These are phyloP conservation scores for Tolypocladium capitatum DNA, from an alignment of 2,329 filamentous ascomycete species.

Conservation along the genomic window DNA sequence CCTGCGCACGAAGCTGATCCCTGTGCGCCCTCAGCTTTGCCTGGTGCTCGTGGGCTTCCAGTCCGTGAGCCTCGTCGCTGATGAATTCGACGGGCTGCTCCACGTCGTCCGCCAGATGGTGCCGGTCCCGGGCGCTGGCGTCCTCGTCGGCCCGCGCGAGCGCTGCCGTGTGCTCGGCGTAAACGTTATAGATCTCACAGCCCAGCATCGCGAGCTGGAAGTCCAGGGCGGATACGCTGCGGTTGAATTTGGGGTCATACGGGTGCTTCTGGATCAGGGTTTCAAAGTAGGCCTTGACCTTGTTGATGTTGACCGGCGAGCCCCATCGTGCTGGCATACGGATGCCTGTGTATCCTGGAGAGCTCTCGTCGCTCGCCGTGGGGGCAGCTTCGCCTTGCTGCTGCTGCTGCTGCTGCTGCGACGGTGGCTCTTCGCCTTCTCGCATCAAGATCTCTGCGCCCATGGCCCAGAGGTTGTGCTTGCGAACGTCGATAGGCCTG, in stretches of 20 bases:
- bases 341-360: not conserved
- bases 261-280: constrained; percentile 65
- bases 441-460: constrained; percentile 75
- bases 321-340: constrained; percentile 23
- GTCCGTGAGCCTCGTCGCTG: constrained; percentile 1
- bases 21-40: constrained; percentile 12
- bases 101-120: constrained; percentile 12
- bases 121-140: not conserved
- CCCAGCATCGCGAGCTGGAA: constrained; percentile 75
- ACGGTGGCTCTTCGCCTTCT: constrained; percentile 24
- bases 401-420: not conserved
- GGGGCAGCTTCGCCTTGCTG: not conserved
- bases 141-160: constrained; percentile 13
- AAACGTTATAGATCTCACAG: constrained; percentile 65
- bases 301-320: constrained; percentile 29
- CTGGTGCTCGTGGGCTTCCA: constrained; percentile 5
- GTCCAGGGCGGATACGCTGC: constrained; percentile 50
- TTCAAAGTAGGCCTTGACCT: constrained; percentile 54
- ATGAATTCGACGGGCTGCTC: constrained; percentile 1
- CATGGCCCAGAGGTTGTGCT: constrained; percentile 63
- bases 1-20: constrained; percentile 31
- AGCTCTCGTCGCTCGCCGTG: not conserved
- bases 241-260: constrained; percentile 47
- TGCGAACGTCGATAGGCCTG: constrained; percentile 51
- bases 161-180: constrained; percentile 41